Base-by-base conservation (phyloP, 768 basidiomycete species). In the Boletus subparvulus region DNA sequence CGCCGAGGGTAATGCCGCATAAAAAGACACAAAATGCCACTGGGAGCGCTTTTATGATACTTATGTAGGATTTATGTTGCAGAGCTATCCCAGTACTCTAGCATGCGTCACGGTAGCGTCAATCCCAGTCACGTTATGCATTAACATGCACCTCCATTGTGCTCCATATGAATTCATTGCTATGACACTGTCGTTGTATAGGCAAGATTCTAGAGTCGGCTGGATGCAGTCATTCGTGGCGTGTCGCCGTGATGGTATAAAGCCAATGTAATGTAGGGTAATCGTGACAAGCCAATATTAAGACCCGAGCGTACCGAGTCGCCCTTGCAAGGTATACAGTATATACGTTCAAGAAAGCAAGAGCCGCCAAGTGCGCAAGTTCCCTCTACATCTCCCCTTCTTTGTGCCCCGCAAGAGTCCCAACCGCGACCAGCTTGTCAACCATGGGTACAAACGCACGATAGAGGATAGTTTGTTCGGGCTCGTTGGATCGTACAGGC, bases 1-100 rank as follows among this genome's bases (percentile, higher is more conserved):
- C 61, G 88, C 91, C 57, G 92, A 92, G 78, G 85, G 80, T 46
- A 82, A 77, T 54, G 78, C 85, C 48, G 74, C 84, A 70, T 90
- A 81, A 82, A 73, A 43, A 32, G 28, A 14, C 12, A 52, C 36
- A 43, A 55, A 40, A 30, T 4, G 28, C 8, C 16, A 30, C 12
- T 35, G 43, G 40, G 43, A 49, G 17, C n/a, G 21, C 42, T 7
- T 44, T 41, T 52, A 52, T 56, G 52, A 37, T 51, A 54, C 54
- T 37, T 42, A 45, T 58, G 30, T 40, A 52, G 28, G 24, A 47
- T 41, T 37, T 37, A 44, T 53, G 45, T 47, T 21, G 11, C 36
- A 54, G 26, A 39, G 17, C 46, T 45, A 19, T 55, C 19, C 35
- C 19, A 19, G 7, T 46, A 19, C 35, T 46, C 7, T 58, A 6